phyloP scores from a whole-genome alignment of 495 filamentous ascomycete genomes.

The Neurospora sp. region DNA sequence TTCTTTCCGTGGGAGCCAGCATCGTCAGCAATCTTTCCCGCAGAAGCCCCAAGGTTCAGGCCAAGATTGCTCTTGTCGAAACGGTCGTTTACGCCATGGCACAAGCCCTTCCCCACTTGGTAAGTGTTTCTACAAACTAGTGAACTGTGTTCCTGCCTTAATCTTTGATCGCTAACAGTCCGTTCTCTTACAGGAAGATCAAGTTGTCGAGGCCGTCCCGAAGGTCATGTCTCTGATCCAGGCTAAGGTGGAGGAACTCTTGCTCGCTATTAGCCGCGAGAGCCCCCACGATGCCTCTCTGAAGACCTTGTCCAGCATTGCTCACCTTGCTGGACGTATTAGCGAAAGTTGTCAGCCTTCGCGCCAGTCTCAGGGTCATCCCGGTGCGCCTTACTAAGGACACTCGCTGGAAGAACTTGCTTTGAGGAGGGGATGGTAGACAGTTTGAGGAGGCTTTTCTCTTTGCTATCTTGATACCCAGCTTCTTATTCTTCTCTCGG shows the following conservation, averaged over 20 bases:
- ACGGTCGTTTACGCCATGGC: conserved; percentile 47
- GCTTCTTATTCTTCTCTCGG: background rate
- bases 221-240: conserved; percentile 65
- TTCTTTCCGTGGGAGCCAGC: conserved; percentile 74
- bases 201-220: conserved; percentile 62
- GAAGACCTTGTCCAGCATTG: conserved; percentile 52
- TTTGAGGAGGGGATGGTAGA: background rate
- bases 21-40: conserved; percentile 60
- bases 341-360: conserved; percentile 6
- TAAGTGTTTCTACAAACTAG: conserved; percentile 22
- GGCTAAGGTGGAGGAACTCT: conserved; percentile 58
- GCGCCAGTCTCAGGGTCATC: background rate
- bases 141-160: background rate
- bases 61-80: conserved; percentile 74
- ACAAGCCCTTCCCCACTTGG: conserved; percentile 31
- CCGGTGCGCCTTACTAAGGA: background rate
- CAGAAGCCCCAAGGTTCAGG: conserved; percentile 28
- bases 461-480: background rate
- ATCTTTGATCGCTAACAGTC: conserved; percentile 7
- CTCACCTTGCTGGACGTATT: conserved; percentile 15
- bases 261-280: conserved; percentile 53
- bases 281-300: conserved; percentile 52
- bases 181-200: conserved; percentile 48
- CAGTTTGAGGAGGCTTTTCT: background rate
- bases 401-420: background rate